These are phyloP conservation scores for Hamamelis virginiana DNA, from an alignment of 164 flowering plant genomes.

Conservation along the genomic window DNA sequence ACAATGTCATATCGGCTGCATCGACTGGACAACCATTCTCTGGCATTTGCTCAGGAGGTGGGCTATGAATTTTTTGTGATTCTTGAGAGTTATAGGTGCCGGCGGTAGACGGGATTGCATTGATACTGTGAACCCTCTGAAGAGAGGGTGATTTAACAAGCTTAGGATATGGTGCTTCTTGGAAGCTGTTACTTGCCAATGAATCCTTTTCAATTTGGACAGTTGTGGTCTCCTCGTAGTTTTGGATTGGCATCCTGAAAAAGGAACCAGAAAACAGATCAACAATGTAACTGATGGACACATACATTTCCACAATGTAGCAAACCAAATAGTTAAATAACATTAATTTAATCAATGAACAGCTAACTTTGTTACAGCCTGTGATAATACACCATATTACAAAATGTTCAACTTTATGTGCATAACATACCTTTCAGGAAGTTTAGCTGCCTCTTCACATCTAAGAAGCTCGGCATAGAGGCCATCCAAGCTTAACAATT, in stretches of 20 bases:
- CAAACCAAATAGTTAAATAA: neutral
- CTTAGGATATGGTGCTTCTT: slow-evolving; percentile 86
- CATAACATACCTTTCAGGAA: slow-evolving; percentile 53
- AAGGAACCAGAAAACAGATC: slow-evolving; percentile 2
- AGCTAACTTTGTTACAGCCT: neutral
- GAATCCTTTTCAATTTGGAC: slow-evolving; percentile 88
- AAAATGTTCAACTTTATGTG: neutral
- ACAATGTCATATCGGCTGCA: slow-evolving; percentile 60
- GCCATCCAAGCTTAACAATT: slow-evolving; percentile 66
- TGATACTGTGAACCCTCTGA: slow-evolving; percentile 61
- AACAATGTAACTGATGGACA: too few relatives aligned
- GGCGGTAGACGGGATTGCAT: slow-evolving; percentile 51
- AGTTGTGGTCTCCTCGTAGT: slow-evolving; percentile 57
- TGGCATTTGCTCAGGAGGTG: slow-evolving; percentile 71
- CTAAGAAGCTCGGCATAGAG: slow-evolving; percentile 91
- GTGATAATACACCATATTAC: neutral
- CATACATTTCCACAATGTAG: too few relatives aligned
- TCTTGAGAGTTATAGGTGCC: slow-evolving; percentile 54
- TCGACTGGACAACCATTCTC: slow-evolving; percentile 70
- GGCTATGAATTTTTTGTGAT: slow-evolving; percentile 73
- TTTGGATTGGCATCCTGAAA: slow-evolving; percentile 74
- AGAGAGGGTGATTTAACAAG: slow-evolving; percentile 87
- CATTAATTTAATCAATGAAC: neutral
- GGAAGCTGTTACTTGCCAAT: slow-evolving; percentile 64
- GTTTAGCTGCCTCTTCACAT: slow-evolving; percentile 74